A percentile compares a stretch with the other conserved stretches of the same genome.
These are phyloP conservation scores for Metschnikowia sp. DNA, from an alignment of 805 yeast genomes.

Conservation along the genomic window DNA sequence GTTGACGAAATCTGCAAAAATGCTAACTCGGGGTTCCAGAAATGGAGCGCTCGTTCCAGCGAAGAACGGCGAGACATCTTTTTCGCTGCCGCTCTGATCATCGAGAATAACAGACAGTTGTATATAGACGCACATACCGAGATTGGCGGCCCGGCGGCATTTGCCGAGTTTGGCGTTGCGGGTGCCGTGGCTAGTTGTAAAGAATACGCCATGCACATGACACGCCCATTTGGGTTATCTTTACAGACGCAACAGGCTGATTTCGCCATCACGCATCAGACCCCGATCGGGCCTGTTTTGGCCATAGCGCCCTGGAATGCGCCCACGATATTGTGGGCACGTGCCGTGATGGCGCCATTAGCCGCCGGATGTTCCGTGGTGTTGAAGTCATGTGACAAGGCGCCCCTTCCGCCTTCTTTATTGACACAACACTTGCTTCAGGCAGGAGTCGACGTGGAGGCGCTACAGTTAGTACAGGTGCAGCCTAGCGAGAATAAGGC, in stretches of 20 bases:
- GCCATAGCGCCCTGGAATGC: conserved; percentile 51
- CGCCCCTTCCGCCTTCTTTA: conserved; percentile 32
- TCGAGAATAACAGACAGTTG: conserved; percentile 11
- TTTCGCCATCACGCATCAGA: conserved; percentile 28
- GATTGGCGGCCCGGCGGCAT: conserved; percentile 6
- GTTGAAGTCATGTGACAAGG: conserved; percentile 38
- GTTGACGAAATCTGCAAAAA: conserved; percentile 17
- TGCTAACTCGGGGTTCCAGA: conserved; percentile 24
- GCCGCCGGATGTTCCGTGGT: conserved; percentile 50
- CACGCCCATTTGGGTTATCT: conserved; percentile 18
- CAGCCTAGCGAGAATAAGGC: conserved; percentile 22
- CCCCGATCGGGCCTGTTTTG: conserved; percentile 46
- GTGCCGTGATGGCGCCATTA: conserved; percentile 42
- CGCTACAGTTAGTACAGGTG: conserved; percentile 34
- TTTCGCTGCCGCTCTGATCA: conserved; percentile 14
- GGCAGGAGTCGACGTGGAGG: conserved; percentile 38
- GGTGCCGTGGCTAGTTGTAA: conserved; percentile 10
- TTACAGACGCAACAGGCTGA: conserved; percentile 14
- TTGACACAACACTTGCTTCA: conserved; percentile 30
- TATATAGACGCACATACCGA: conserved; percentile 13
- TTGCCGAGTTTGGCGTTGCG: conserved; percentile 9
- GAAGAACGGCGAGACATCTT: conserved; percentile 21
- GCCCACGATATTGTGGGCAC: conserved; percentile 37
- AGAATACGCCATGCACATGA: conserved; percentile 10
- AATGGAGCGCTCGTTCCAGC: conserved; percentile 22